These are phyloP conservation scores for Penicillium sp. DNA, from an alignment of 2,329 filamentous ascomycete species.

Conservation along the genomic window DNA sequence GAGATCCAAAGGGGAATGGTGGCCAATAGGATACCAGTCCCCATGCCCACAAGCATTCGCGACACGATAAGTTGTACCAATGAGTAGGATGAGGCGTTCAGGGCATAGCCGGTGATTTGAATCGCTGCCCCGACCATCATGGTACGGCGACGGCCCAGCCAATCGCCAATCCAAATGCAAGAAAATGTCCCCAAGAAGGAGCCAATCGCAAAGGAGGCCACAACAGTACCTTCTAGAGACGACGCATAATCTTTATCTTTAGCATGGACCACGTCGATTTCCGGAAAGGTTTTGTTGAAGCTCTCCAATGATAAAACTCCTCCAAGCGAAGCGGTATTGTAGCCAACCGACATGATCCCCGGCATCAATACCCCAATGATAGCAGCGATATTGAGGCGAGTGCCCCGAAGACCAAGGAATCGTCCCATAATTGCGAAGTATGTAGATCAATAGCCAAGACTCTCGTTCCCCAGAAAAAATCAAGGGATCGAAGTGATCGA, in stretches of 20 bases:
- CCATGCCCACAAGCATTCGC: slow-evolving; percentile 16
- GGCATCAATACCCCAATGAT: slow-evolving; percentile 25
- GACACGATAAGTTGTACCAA: slow-evolving; percentile 14
- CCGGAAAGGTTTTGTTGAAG: slow-evolving; percentile 20
- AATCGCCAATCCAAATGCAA: slow-evolving; percentile 23
- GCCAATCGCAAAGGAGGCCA: slow-evolving; percentile 20
- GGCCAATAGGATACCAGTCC: slow-evolving; percentile 17
- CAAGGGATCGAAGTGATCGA: slow-evolving; percentile 7
- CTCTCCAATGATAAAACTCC: slow-evolving; percentile 17
- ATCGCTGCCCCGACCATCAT: slow-evolving; percentile 20
- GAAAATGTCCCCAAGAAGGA: slow-evolving; percentile 20
- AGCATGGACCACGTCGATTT: slow-evolving; percentile 16
- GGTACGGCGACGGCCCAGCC: slow-evolving; percentile 19
- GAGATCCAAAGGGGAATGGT: slow-evolving; percentile 25
- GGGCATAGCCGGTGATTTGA: slow-evolving; percentile 16
- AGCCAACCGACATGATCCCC: slow-evolving; percentile 19
- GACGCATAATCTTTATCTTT: slow-evolving; percentile 12
- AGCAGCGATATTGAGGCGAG: slow-evolving; percentile 19
- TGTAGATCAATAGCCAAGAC: slow-evolving; percentile 11
- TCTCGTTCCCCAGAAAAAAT: slow-evolving; percentile 2
- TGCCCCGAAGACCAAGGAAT: slow-evolving; percentile 23
- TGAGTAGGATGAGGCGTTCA: slow-evolving; percentile 15
- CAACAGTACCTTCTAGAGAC: slow-evolving; percentile 18
- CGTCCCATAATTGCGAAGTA: slow-evolving; percentile 10
- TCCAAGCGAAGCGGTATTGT: slow-evolving; percentile 22